These are phyloP conservation scores for Saccharomycopsis oosterbeekiorum DNA, from an alignment of 805 yeast species.

Conservation along the genomic window DNA sequence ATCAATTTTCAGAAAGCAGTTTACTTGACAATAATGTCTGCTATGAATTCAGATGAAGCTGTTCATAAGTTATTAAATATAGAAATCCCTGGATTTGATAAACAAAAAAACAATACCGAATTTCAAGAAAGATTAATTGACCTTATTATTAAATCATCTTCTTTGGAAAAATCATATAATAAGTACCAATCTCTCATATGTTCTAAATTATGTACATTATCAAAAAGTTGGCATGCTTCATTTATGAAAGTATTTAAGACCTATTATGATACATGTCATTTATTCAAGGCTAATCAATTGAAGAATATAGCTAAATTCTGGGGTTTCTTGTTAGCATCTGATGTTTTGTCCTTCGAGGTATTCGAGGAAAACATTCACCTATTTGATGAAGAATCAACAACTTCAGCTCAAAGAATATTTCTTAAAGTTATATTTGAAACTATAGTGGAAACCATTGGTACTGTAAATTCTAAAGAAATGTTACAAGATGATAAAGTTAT, in stretches of 20 bases:
- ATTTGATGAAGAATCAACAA: slow-evolving; percentile 63
- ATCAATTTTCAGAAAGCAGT: slow-evolving; percentile 64
- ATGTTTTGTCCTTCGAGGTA: slow-evolving; percentile 54
- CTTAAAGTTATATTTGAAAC: slow-evolving; percentile 75
- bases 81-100: slow-evolving; percentile 11
- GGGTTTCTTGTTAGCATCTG: slow-evolving; percentile 74
- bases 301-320: slow-evolving; percentile 76
- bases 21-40: slow-evolving; percentile 76
- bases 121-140: slow-evolving; percentile 16
- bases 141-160: slow-evolving; percentile 33
- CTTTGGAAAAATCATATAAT: slow-evolving; percentile 79
- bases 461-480: slow-evolving; percentile 37
- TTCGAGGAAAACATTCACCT: slow-evolving; percentile 29
- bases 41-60: slow-evolving; percentile 88
- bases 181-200: slow-evolving; percentile 75
- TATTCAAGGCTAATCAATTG: slow-evolving; percentile 60
- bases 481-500: slow-evolving; percentile 33
- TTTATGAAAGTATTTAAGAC: slow-evolving; percentile 45
- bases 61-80: slow-evolving; percentile 70
- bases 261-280: slow-evolving; percentile 50
- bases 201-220: slow-evolving; percentile 47
- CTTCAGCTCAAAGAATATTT: slow-evolving; percentile 71
- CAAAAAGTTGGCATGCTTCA: slow-evolving; percentile 45
- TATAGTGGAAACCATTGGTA: slow-evolving; percentile 67
- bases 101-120: not conserved